Percentiles rank a stretch among this genome's conserved stretches.
Evolutionary conservation across 805 yeast species (phyloP).

Genomic region (Wickerhamiella occidentalis): DNA sequence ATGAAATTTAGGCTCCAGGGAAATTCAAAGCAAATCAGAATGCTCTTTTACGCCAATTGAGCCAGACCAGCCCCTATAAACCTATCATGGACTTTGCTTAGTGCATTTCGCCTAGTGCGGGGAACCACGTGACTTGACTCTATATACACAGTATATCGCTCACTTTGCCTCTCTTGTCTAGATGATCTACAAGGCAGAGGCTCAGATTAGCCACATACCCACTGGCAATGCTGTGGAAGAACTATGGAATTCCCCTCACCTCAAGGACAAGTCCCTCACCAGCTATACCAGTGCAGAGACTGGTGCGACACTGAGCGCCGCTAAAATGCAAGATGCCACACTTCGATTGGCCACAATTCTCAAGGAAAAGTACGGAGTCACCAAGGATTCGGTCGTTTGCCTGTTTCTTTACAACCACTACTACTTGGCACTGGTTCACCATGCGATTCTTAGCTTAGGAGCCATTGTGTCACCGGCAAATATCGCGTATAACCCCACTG

Average conservation of each 20-base stretch:
- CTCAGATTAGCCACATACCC: not conserved
- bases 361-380: constrained; percentile 14
- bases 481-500: constrained; percentile 22
- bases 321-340: constrained; percentile 10
- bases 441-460: constrained; percentile 21
- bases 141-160: not conserved
- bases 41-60: no score
- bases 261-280: not conserved
- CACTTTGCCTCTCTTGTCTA: no score
- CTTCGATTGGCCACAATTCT: constrained; percentile 17
- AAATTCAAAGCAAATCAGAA: no score
- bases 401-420: constrained; percentile 22
- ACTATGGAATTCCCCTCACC: not conserved
- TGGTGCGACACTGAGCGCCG: constrained; percentile 15
- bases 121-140: not conserved
- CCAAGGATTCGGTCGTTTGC: constrained; percentile 23
- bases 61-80: no score
- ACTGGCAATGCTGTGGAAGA: constrained; percentile 6
- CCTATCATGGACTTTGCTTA: no score
- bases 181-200: not conserved
- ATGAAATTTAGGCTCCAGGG: no score
- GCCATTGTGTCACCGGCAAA: constrained; percentile 26
- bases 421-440: constrained; percentile 22
- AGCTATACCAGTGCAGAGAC: constrained; percentile 17
- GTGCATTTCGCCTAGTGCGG: no score